Base-by-base conservation (phyloP, 2,329 filamentous ascomycete genomes). In the Aureobasidium namibiae region DNA sequence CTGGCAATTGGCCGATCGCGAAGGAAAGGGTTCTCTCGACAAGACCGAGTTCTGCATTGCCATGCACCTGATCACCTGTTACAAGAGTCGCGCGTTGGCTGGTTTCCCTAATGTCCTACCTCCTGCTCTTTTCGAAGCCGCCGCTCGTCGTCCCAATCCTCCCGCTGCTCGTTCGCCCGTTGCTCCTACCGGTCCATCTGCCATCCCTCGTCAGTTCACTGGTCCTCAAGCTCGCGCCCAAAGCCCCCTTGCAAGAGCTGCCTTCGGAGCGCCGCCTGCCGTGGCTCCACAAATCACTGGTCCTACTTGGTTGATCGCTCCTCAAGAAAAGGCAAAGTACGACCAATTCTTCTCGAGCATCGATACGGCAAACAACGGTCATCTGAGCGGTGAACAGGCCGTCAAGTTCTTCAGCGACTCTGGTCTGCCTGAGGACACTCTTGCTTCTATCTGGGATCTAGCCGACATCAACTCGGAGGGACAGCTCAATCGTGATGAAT, bases 401-500 rank as follows among this genome's bases (percentile, higher is more conserved):
- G 94, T 97, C 9, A 82, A 85, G 9, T 99, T 97, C 75, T 90
- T 99, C 72, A 92, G 89, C 70, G 91, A 96, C 72, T 96, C 92
- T 0, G 88, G 89, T 60, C 80, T 99, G 14, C 84, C 90, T 0
- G 92, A 97, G 70, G 92, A 96, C 67, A 84, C 84, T 10, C 78
- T 99, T 56, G 94, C 94, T 31, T 89, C 95, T 67, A 95, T 99
- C 63, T 99, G 94, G 94, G 94, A 99, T 71, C 82, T 99, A 31
- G 88, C 94, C 14, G 94, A 99, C 73, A 90, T 96, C 73, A 90
- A 90, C 68, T 94, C 90, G 8, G 88, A 92, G 65, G 94, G 94
- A 11, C 86, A 88, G 60, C 78, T 99, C 60, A 91, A 82, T 48
- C 85, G 84, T 66, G 94, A 99, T 65, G 92, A 96, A 67, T 99